Conservation (phyloP, 176 grass and related monocot genomes). For the Ensete ventricosum region DNA sequence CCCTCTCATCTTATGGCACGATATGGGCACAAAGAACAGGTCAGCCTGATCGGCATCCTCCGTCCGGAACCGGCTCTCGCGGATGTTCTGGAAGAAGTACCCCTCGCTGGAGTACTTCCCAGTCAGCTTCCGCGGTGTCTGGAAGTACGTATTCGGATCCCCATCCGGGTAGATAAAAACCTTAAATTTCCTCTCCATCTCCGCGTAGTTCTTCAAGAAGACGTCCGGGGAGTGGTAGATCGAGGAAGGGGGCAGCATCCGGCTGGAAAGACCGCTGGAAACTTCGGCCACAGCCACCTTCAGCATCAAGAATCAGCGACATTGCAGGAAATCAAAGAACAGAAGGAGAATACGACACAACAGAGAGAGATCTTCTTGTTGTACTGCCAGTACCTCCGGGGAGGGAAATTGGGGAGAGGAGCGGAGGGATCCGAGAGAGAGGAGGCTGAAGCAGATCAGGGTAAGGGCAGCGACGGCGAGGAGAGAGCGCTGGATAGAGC, state of each 20-base stretch:
- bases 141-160: conserved; percentile 88
- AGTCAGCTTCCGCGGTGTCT: conserved; percentile 89
- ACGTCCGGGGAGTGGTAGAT: conserved; percentile 50
- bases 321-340: not conserved
- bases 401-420: conserved; percentile 28
- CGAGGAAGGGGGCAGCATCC: not conserved
- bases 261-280: conserved; percentile 1
- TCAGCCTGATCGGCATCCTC: conserved; percentile 55
- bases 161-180: conserved; percentile 85
- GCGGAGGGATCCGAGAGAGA: conserved; percentile 49
- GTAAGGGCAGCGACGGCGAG: conserved; percentile 35
- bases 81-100: conserved; percentile 98
- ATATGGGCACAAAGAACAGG: conserved; percentile 88
- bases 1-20: conserved; percentile 92
- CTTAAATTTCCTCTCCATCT: conserved; percentile 78
- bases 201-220: conserved; percentile 43
- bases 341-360: not conserved
- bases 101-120: conserved; percentile 98
- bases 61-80: conserved; percentile 69
- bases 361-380: not conserved
- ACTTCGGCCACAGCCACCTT: not conserved
- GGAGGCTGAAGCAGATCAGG: conserved; percentile 40
- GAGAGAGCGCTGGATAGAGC: conserved; percentile 28
- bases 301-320: not conserved
- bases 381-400: not conserved